phyloP scores from a whole-genome alignment of 2,329 filamentous ascomycete species.

The Alternaria arbusti region DNA sequence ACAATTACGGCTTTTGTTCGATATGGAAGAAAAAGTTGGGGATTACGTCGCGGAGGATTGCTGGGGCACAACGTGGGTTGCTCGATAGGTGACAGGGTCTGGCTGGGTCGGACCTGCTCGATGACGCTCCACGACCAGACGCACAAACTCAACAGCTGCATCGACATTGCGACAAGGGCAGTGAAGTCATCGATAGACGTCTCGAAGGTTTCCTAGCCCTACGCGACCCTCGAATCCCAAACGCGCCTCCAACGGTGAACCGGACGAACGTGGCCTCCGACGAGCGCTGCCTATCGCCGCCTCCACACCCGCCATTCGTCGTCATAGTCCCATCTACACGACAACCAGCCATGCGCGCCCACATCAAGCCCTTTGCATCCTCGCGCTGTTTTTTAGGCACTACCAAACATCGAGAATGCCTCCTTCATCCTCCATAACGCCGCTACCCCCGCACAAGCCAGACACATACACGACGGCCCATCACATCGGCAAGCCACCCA shows the following conservation, averaged over 20 bases:
- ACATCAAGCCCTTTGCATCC: background rate
- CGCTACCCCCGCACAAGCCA: conserved; percentile 28
- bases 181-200: background rate
- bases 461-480: conserved; percentile 43
- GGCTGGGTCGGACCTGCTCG: background rate
- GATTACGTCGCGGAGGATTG: background rate
- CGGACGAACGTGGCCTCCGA: conserved; percentile 9
- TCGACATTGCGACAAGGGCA: background rate
- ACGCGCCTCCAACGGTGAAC: background rate
- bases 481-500: conserved; percentile 53
- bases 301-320: background rate
- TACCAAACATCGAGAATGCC: conserved; percentile 19
- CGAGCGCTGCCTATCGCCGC: conserved; percentile 18
- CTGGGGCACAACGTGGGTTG: conserved; percentile 13
- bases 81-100: conserved; percentile 11
- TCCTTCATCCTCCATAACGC: conserved; percentile 15
- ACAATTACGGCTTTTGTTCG: background rate
- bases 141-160: background rate
- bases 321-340: conserved; percentile 18
- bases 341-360: conserved; percentile 10
- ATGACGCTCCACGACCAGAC: background rate
- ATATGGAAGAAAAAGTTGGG: background rate
- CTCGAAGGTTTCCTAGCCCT: background rate
- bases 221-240: background rate
- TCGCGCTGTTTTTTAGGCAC: conserved; percentile 19